Evolutionary conservation across 345 rosid genomes (phyloP), one percentile per base, ranked within the genome.

Genomic region (Jatropha curcas): DNA sequence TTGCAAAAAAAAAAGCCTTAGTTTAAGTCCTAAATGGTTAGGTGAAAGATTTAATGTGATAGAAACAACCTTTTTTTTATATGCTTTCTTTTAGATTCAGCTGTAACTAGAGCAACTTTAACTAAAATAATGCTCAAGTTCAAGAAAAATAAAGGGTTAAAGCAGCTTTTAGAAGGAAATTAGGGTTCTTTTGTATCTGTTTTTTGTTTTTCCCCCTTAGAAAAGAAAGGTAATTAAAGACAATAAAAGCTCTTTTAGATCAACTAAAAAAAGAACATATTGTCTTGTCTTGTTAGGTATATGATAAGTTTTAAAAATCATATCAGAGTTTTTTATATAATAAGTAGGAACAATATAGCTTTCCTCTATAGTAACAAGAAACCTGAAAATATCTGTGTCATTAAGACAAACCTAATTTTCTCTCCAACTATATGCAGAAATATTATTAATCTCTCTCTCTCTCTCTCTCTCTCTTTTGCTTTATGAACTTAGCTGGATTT

Each of bases 251-350:
- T 59, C 39, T 73, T 75, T 28, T 62, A 10, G 70, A 50, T 69
- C 16, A 53, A 30, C 25, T 61, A 31, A 31, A 48, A 67, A 59
- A 59, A 71, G 46, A 63, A 62, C 60, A 53, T 51, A 48, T 24
- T 76, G 75, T 71, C 62, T 68, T 74, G 71, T 84, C 76, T 45
- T 60, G 71, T 71, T 83, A 65, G 80, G 68, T 69, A 68, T 71
- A 55, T n/a, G n/a, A 71, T 64, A 59, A 50, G 70, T 65, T 67
- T 59, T 63, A 9, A 5, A 37, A 57, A 51, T 66, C 68, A 58
- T 63, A 71, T 77, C 72, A 35, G 22, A 9, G 57, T 72, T 76
- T 65, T 71, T 51, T 0, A 56, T 70, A 22, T 39, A 31, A 41
- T 37, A 12, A 41, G 57, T 74, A 52, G 69, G 64, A 72, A 72